Conservation (phyloP, 352 stramenopile genomes). For the Globisporangium megalacanthum region DNA sequence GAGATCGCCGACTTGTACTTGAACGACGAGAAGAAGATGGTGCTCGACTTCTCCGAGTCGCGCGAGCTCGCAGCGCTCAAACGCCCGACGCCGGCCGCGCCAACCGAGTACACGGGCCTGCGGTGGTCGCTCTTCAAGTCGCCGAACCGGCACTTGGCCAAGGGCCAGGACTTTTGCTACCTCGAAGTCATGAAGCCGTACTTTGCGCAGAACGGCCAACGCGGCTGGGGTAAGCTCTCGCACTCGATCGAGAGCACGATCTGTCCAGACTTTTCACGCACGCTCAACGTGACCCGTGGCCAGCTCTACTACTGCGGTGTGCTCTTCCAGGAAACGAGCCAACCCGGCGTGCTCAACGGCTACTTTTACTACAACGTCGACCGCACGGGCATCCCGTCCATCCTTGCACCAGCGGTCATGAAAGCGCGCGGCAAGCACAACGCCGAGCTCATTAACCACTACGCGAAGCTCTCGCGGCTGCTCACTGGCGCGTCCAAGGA, state of each 20-base stretch:
- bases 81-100: conserved; percentile 20
- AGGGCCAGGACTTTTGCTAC: conserved; percentile 73
- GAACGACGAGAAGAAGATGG: conserved; percentile 56
- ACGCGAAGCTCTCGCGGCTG: conserved; percentile 47
- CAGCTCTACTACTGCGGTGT: conserved; percentile 58
- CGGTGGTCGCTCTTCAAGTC: conserved; percentile 69
- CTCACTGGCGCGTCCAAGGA: conserved; percentile 28
- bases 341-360: conserved; percentile 38
- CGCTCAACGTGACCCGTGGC: conserved; percentile 39
- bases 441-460: conserved; percentile 61
- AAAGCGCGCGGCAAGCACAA: conserved; percentile 57
- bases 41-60: conserved; percentile 72
- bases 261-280: conserved; percentile 43
- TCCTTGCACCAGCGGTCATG: conserved; percentile 45
- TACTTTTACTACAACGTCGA: conserved; percentile 66
- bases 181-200: conserved; percentile 71
- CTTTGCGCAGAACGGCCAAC: conserved; percentile 38
- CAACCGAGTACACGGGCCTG: conserved; percentile 53
- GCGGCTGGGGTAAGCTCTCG: conserved; percentile 61
- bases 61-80: conserved; percentile 47
- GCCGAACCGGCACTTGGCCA: conserved; percentile 43
- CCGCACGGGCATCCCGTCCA: conserved; percentile 26
- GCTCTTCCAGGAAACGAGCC: conserved; percentile 60
- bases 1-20: conserved; percentile 63
- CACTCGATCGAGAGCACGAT: conserved; percentile 67